Evolutionary conservation across 2,329 filamentous ascomycete species (phyloP).

Genomic region (Xylaria sp.): DNA sequence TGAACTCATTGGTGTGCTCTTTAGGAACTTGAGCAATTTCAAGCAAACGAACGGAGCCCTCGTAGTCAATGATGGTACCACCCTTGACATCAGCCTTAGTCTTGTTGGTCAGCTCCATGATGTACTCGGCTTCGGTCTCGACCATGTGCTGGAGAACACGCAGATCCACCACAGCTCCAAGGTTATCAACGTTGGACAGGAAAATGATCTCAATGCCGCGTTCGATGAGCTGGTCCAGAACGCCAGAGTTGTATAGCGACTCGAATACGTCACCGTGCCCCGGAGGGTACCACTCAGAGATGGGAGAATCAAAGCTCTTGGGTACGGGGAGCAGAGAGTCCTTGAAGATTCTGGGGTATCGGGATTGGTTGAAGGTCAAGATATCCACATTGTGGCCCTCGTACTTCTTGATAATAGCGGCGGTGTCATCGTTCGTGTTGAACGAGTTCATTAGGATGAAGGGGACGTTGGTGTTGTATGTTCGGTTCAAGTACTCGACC

Average conservation of each 20-base stretch:
- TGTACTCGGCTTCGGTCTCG: constrained; percentile 95
- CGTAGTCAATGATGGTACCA: constrained; percentile 99
- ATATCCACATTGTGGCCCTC: constrained; percentile 99
- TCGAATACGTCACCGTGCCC: constrained; percentile 99
- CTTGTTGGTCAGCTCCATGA: constrained; percentile 99
- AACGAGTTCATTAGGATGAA: constrained; percentile 99
- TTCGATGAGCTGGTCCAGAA: constrained; percentile 94
- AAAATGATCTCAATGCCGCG: constrained; percentile 98
- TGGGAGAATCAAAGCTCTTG: constrained; percentile 86
- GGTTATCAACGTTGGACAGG: constrained; percentile 98
- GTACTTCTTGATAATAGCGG: constrained; percentile 99
- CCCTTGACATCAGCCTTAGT: constrained; percentile 99
- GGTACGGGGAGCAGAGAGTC: constrained; percentile 96
- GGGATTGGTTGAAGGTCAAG: constrained; percentile 99
- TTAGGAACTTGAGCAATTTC: constrained; percentile 99
- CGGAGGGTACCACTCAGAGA: constrained; percentile 98
- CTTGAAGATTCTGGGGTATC: constrained; percentile 97
- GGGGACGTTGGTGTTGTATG: constrained; percentile 95
- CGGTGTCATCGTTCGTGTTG: constrained; percentile 98
- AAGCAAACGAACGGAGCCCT: constrained; percentile 93
- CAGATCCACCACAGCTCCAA: constrained; percentile 96
- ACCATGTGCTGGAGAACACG: constrained; percentile 99
- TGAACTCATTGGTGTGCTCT: constrained; percentile 99
- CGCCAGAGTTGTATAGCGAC: constrained; percentile 98
- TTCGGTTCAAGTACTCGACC: constrained; percentile 99